Evolutionary conservation across 768 basidiomycete genomes (phyloP).

Genomic region (Hirschioporus abietinus): DNA sequence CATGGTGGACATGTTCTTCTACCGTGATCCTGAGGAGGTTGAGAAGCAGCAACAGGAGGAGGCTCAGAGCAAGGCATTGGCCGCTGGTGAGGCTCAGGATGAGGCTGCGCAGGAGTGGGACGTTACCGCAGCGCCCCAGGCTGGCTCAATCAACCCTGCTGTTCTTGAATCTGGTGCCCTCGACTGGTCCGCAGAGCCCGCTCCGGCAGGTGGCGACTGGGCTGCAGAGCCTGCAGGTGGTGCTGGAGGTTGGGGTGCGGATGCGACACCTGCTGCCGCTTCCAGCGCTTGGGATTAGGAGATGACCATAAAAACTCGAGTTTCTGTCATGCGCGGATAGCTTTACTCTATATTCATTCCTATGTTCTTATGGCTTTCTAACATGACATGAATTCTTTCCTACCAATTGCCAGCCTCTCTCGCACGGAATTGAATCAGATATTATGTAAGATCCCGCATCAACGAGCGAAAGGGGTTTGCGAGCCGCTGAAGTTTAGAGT

Average conservation of each 20-base stretch:
- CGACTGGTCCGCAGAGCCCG: conserved; percentile 77
- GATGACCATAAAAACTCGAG: neutral
- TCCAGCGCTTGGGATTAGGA: conserved; percentile 11
- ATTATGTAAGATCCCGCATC: no score
- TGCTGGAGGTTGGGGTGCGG: conserved; percentile 33
- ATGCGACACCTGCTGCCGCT: conserved; percentile 23
- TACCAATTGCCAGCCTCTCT: neutral
- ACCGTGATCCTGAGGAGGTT: conserved; percentile 98
- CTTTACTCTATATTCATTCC: neutral
- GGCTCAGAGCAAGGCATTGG: conserved; percentile 71
- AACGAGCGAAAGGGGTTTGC: no score
- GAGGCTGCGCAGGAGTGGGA: conserved; percentile 70
- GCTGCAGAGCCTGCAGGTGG: conserved; percentile 68
- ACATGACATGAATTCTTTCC: neutral
- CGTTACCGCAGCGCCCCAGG: conserved; percentile 57
- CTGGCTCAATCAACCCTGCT: conserved; percentile 72
- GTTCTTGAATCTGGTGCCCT: conserved; percentile 66
- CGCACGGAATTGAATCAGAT: no score
- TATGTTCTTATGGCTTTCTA: neutral
- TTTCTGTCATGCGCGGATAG: neutral
- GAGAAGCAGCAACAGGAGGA: conserved; percentile 97
- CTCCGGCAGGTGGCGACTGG: conserved; percentile 67
- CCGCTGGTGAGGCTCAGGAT: conserved; percentile 50
- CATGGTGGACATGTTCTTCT: conserved; percentile 99
- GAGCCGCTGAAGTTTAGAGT: no score